Percentiles rank a stretch among this genome's conserved stretches.
Evolutionary conservation across 1,284 basidiomycete species (phyloP).

Genomic region (Irpex lacteus): DNA sequence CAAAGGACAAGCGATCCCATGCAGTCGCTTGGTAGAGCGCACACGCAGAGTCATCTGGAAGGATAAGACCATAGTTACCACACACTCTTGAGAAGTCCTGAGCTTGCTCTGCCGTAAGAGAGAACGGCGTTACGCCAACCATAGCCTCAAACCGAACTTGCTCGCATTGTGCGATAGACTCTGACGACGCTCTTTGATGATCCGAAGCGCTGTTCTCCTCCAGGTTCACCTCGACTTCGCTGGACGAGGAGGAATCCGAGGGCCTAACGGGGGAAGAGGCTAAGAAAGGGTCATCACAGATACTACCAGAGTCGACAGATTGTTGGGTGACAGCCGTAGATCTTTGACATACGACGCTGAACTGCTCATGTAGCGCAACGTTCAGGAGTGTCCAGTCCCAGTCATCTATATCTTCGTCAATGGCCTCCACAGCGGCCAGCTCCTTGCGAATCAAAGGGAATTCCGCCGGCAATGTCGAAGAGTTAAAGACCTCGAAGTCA

Average conservation of each 20-base stretch:
- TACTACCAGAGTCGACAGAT: not conserved
- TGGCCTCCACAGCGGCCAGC: not conserved
- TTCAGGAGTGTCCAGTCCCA: constrained; percentile 13
- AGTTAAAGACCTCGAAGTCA: not conserved
- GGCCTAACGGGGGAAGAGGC: not conserved
- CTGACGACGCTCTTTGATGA: not conserved
- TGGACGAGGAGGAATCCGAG: not conserved
- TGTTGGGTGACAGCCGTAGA: not conserved
- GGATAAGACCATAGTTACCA: not conserved
- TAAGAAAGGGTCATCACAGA: not conserved
- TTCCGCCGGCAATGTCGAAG: not conserved
- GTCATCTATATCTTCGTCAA: constrained; percentile 8
- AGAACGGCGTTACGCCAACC: not conserved
- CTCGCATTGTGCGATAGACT: not conserved
- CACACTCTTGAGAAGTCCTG: not conserved
- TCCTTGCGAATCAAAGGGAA: constrained; percentile 4
- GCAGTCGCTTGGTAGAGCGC: not conserved
- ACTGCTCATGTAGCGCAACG: constrained; percentile 8
- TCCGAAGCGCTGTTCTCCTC: not conserved
- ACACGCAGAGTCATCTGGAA: not conserved
- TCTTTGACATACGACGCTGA: not conserved
- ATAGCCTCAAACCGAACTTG: not conserved
- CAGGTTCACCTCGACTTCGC: not conserved
- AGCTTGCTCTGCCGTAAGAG: not conserved
- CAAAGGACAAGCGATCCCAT: not conserved